Conservation (phyloP, 371 early-diverging fungal species). For the Mucor velutinosus region DNA sequence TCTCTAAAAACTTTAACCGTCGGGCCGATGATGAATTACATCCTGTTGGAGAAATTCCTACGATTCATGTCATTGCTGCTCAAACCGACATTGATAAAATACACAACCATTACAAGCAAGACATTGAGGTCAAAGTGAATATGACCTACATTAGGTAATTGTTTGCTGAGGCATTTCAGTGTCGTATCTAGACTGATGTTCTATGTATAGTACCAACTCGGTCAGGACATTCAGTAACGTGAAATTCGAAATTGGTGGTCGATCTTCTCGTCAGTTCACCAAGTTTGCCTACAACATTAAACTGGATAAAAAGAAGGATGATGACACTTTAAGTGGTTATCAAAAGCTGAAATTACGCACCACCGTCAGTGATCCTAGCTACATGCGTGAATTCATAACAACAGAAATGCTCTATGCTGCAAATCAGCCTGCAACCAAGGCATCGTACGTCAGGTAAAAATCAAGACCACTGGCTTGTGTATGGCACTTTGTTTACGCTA, state of each 20-base stretch:
- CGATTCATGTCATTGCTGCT: slow-evolving; percentile 28
- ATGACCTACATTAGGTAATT: slow-evolving; percentile 36
- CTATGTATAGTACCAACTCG: slow-evolving; percentile 14
- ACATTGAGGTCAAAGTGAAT: slow-evolving; percentile 22
- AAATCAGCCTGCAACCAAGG: slow-evolving; percentile 24
- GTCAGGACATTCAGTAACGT: slow-evolving; percentile 22
- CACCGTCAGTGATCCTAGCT: slow-evolving; percentile 37
- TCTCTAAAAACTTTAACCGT: slow-evolving; percentile 16
- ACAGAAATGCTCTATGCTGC: slow-evolving; percentile 27
- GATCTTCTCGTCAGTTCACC: slow-evolving; percentile 27
- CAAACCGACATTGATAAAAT: slow-evolving; percentile 23
- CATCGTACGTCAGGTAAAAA: slow-evolving; percentile 30
- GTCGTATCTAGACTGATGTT: background rate
- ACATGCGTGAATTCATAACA: slow-evolving; percentile 47
- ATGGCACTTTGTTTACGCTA: background rate
- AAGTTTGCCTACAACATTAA: slow-evolving; percentile 43
- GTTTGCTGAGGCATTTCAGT: background rate
- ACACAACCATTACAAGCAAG: slow-evolving; percentile 26
- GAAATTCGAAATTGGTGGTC: slow-evolving; percentile 33
- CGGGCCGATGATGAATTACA: slow-evolving; percentile 16
- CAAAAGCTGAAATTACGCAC: slow-evolving; percentile 26
- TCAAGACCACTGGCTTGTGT: background rate
- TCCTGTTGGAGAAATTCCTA: slow-evolving; percentile 34
- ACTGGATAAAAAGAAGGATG: slow-evolving; percentile 18
- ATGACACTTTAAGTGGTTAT: slow-evolving; percentile 12